Evolutionary conservation across 257 asterid genomes (phyloP), one percentile per base, ranked within the genome.

Genomic region (Fraxinus americana): DNA sequence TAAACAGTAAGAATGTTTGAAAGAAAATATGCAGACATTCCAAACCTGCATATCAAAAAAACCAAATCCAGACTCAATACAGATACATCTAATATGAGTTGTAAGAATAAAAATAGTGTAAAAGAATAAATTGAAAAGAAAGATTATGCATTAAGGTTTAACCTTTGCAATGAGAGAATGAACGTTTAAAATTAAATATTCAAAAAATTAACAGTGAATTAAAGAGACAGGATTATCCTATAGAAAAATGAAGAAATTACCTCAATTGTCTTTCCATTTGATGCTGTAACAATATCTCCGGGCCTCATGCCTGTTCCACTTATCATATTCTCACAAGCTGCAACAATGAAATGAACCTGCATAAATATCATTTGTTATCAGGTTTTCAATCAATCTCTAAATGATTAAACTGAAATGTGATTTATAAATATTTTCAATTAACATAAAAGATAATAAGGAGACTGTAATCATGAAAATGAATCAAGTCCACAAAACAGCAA

Each of bases 241-340:
- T 32, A 73, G 66, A 34, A 71, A 57, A 19, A 71, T 43, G 52
- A 14, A 75, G 19, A 65, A n/a, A 63, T 71, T 75, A 89, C 92
- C 90, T 89, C 93, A 70, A 87, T 87, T 43, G 93, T 89, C 79
- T 89, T 89, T 72, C 91, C 93, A 77, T 89, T 89, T 69, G 93
- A 87, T 70, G 90, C 91, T 17, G 93, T 89, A 80, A 89, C 71
- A 23, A 87, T 70, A 68, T 89, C 93, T 70, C 93, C 90, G 19
- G 91, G 93, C 76, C 93, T 89, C 89, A 89, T 87, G 30, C 93
- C 93, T 25, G 91, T 87, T n/a, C 93, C 93, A 77, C 91, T 89
- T 21, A 89, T 89, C 93, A 89, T 89, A 85, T 89, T 89, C 72
- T 89, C 93, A 85, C 93, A 87, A 75, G 93, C 93, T 27, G 91